Base-by-base conservation (phyloP, 441 rosid species). In the Erysimum pusillum region DNA sequence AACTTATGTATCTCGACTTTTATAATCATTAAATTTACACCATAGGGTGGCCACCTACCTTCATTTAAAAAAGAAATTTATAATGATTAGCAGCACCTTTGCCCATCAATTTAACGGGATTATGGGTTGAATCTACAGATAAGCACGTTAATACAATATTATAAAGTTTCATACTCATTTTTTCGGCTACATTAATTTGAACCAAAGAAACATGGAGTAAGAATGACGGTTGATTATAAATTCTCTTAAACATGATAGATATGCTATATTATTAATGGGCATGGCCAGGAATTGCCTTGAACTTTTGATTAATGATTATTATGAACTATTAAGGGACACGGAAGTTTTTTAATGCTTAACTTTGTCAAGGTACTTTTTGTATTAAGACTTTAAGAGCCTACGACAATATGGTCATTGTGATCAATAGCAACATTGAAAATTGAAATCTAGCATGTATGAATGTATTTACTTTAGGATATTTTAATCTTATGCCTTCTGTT, bases 61-160 rank as follows among this genome's bases (percentile, higher is more conserved):
- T 63, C 56, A 71, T 39, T 39, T 71, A 48, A 20, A 64, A 14
- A 48, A 38, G 56, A 57, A 18, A 10, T 31, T 15, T 53, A 31
- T 45, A 52, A 77, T 77, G 73, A 77, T 77, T 77, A 65, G 73
- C 11, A 57, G 73, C 11, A 57, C 72, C 68, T 71, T 51, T 18
- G 5, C 32, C 45, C 52, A 70, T 76, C 53, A 35, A 54, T 45
- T 61, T 54, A 46, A 28, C 39, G 53, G 67, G 58, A 36, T 35
- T 56, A 76, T 28, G 71, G 36, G 76, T 70, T 70, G 76, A 76
- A 70, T 45, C 76, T 48, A 77, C 54, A 63, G 76, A 15, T 63
- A 63, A 45, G 61, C 71, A 63, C 34, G 17, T 71, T 59, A 31
- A 74, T 74, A 65, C 48, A 34, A 44, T 76, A 69, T 15, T 63